phyloP scores from a whole-genome alignment of 2,329 filamentous ascomycete genomes.

The Chalara sp. region DNA sequence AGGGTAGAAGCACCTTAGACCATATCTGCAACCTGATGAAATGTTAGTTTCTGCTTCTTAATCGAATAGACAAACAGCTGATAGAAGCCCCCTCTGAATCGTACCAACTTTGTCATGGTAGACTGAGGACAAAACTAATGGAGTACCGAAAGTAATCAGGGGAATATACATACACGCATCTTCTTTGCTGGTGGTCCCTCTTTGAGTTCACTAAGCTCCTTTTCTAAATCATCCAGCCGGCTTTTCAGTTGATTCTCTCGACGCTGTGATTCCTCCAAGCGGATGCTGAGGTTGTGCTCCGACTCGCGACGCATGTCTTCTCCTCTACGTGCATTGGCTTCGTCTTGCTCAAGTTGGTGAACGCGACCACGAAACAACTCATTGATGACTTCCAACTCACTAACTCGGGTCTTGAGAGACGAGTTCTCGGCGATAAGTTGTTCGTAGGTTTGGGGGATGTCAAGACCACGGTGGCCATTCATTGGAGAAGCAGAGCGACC shows the following conservation, averaged over 20 bases:
- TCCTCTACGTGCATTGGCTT: constrained; percentile 58
- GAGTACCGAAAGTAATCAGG: too few species aligned
- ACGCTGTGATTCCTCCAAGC: constrained; percentile 69
- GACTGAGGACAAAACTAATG: too few species aligned
- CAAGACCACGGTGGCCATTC: constrained; percentile 55
- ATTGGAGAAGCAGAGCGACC: constrained; percentile 42
- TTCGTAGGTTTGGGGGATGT: constrained; percentile 72
- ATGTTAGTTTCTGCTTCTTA: too few species aligned
- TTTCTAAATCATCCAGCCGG: constrained; percentile 72
- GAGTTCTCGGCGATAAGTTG: constrained; percentile 75
- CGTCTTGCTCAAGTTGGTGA: constrained; percentile 68
- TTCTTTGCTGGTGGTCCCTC: constrained; percentile 44
- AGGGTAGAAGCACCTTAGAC: too few species aligned
- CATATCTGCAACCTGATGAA: too few species aligned
- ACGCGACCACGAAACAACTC: constrained; percentile 72
- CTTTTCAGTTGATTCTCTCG: constrained; percentile 78
- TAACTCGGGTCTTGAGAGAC: constrained; percentile 88
- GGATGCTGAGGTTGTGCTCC: constrained; percentile 47
- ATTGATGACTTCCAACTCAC: constrained; percentile 92
- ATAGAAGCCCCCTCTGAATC: too few species aligned
- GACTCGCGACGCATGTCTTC: constrained; percentile 50
- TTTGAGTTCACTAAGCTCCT: constrained; percentile 34
- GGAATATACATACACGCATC: constrained; percentile 35
- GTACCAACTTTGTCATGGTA: too few species aligned
- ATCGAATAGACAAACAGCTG: too few species aligned